Percentiles rank a stretch among this genome's conserved stretches.
Conservation (phyloP, 2,329 filamentous ascomycete genomes). For the Fonsecaea pedrosoi region DNA sequence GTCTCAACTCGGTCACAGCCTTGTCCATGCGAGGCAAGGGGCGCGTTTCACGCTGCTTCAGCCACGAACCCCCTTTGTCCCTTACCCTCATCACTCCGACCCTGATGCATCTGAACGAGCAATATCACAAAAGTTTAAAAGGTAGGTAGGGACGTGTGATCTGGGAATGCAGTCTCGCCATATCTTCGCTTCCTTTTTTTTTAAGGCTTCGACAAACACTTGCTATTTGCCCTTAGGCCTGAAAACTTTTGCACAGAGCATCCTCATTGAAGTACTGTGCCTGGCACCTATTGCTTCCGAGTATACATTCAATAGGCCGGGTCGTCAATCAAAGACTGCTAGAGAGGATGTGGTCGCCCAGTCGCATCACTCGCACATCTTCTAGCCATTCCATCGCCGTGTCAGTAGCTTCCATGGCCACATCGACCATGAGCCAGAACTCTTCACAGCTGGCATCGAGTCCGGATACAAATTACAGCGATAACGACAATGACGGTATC, state of each 20-base stretch:
- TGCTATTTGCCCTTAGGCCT: not conserved
- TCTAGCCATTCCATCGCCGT: constrained; percentile 14
- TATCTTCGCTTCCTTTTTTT: not conserved
- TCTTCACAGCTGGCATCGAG: constrained; percentile 6
- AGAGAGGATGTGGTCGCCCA: constrained; percentile 17
- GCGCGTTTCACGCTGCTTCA: not conserved
- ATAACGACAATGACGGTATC: constrained; percentile 15
- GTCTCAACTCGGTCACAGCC: constrained; percentile 6
- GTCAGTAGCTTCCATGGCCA: constrained; percentile 12
- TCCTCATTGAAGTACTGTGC: not conserved
- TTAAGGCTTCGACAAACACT: too few species aligned
- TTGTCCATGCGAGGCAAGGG: not conserved
- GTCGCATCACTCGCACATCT: constrained; percentile 13
- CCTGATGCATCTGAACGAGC: not conserved
- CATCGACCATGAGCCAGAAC: constrained; percentile 9
- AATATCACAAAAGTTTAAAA: not conserved
- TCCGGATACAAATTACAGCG: constrained; percentile 8
- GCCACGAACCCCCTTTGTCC: not conserved
- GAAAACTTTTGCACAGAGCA: not conserved
- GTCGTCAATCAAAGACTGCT: not conserved
- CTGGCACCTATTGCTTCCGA: not conserved
- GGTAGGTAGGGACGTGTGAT: not conserved
- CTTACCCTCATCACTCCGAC: not conserved
- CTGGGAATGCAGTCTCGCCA: not conserved
- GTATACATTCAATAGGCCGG: not conserved